Evolutionary conservation across 768 basidiomycete genomes (phyloP), one percentile per base, ranked within the genome.

Genomic region (Collybia nuda): DNA sequence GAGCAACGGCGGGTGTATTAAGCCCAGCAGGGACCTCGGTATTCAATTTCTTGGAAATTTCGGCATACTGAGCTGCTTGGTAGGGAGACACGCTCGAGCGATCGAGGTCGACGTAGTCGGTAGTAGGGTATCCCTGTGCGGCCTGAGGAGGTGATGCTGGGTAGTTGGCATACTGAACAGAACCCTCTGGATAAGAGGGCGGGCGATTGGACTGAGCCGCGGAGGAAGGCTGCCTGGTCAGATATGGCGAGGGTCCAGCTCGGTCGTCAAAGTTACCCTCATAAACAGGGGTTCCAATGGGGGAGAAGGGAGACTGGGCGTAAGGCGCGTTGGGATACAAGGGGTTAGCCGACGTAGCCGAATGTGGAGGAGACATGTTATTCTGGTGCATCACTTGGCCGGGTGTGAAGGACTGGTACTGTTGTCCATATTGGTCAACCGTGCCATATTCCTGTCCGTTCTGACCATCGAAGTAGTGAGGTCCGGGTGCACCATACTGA

Each of bases 61-160:
- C 87, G 17, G 74, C 79, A 58, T 90, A 90, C 62, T 90, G 89
- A 0, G 74, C 77, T 36, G 85, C 88, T 60, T 90, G 88, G 75
- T 77, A 87, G 0, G 88, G 87, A 2, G 86, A 82, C 2, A 88
- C 79, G 57, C 86, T 88, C 15, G 83, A 82, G 39, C 88, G 76
- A 60, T 67, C 71, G 37, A 90, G 71, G 57, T 90, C 84, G 32
- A 82, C 73, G 49, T 90, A 88, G 52, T 83, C 78, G 9, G 70
- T 59, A 3, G 66, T 62, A 17, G 68, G 59, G 17, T 47, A 37
- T 21, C 6, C 21, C 28, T 39, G 44, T 15, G 37, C 19, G n/a
- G 35, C 17, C 7, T 26, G 39, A 65, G 62, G 9, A 63, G 35
- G 7, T 53, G 59, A 41, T 65, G 54, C 18, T 66, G 63, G 44